Evolutionary conservation across 345 rosid genomes (phyloP).

Genomic region (Cardamine occulta): DNA sequence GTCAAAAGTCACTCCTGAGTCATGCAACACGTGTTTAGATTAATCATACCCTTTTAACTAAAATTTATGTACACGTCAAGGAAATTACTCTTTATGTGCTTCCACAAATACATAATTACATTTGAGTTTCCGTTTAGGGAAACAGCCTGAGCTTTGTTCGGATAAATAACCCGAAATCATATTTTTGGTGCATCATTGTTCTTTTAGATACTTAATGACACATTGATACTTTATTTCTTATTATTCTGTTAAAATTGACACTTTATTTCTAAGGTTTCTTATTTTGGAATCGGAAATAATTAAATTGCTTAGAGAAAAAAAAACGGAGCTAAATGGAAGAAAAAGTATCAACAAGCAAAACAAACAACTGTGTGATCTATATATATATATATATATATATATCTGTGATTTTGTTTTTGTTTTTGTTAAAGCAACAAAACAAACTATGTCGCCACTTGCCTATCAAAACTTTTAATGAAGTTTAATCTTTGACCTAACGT

Average conservation of each 20-base stretch:
- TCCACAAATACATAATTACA: slow-evolving; percentile 38
- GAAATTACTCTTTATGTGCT: slow-evolving; percentile 32
- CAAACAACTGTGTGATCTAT: not conserved
- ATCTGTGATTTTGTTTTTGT: not conserved
- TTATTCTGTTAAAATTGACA: not conserved
- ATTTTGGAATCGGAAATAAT: not conserved
- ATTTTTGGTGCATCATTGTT: slow-evolving; percentile 14
- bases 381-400: no score
- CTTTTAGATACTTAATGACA: not conserved
- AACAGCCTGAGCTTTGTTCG: slow-evolving; percentile 9
- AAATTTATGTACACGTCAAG: slow-evolving; percentile 32
- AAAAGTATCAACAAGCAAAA: not conserved
- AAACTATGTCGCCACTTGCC: slow-evolving; percentile 8
- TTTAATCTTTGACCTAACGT: not conserved
- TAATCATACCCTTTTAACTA: slow-evolving; percentile 35
- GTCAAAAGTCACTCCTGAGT: slow-evolving; percentile 34
- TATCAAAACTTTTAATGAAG: not conserved
- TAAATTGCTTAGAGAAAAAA: not conserved
- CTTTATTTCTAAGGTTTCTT: slow-evolving; percentile 2
- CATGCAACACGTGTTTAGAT: slow-evolving; percentile 44
- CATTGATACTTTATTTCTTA: not conserved
- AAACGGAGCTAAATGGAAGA: not conserved
- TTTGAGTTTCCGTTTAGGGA: slow-evolving; percentile 40
- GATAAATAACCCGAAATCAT: slow-evolving; percentile 3
- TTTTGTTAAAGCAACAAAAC: slow-evolving; percentile 13